Evolutionary conservation across 1,284 basidiomycete genomes (phyloP).

Genomic region (Ceratorhiza oryzae-sativae): DNA sequence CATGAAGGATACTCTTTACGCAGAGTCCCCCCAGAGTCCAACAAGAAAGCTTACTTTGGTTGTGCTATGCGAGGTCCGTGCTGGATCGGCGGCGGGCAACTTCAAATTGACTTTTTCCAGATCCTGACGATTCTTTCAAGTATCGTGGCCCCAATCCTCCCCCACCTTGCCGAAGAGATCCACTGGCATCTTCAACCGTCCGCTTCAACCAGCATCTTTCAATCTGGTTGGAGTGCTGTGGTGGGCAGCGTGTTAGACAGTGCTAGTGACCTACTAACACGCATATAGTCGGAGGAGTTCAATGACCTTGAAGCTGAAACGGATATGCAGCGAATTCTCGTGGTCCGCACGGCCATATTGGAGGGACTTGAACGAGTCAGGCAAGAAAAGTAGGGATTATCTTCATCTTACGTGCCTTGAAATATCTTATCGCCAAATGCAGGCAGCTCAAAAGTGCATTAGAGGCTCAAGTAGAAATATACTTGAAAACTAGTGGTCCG

Average conservation of each 20-base stretch:
- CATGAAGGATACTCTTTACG: conserved; percentile 91
- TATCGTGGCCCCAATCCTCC: conserved; percentile 86
- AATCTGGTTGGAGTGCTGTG: conserved; percentile 64
- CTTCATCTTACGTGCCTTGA: not conserved
- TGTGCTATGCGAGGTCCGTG: conserved; percentile 73
- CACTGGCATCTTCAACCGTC: conserved; percentile 53
- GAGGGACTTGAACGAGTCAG: conserved; percentile 73
- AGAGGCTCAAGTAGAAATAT: conserved; percentile 70
- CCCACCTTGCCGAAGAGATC: conserved; percentile 93
- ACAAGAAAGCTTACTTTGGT: conserved; percentile 72
- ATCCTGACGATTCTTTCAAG: conserved; percentile 72
- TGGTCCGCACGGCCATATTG: conserved; percentile 63
- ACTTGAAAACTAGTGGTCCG: conserved; percentile 51
- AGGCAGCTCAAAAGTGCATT: conserved; percentile 75
- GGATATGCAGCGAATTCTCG: conserved; percentile 67
- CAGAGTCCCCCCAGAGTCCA: conserved; percentile 61
- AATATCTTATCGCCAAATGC: not conserved
- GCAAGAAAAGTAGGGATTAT: conserved; percentile 63
- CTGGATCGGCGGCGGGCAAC: not conserved
- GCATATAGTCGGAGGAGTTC: conserved; percentile 61
- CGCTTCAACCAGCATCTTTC: conserved; percentile 63
- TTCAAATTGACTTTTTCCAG: conserved; percentile 52
- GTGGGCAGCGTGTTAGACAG: conserved; percentile 52
- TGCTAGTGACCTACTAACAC: conserved; percentile 11
- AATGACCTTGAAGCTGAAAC: conserved; percentile 58